Conservation (phyloP, 2,329 filamentous ascomycete species). For the Diaporthe citri region DNA sequence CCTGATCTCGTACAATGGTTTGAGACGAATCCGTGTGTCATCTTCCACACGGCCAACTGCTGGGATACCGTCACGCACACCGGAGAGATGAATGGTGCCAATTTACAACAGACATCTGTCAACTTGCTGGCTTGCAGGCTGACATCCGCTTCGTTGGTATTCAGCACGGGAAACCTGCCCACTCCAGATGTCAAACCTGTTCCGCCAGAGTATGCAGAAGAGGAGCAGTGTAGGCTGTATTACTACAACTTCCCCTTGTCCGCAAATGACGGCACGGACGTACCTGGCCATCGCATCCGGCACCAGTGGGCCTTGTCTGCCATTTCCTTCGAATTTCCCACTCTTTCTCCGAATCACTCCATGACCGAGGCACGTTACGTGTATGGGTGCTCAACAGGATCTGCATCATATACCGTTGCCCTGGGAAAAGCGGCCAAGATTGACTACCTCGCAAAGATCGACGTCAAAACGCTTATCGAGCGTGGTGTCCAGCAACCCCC, state of each 20-base stretch:
- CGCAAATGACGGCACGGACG: neutral
- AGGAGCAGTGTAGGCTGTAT: slow-evolving; percentile 77
- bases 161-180: slow-evolving; percentile 72
- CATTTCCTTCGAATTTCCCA: slow-evolving; percentile 78
- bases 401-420: slow-evolving; percentile 68
- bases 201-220: slow-evolving; percentile 59
- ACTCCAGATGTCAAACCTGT: slow-evolving; percentile 59
- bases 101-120: slow-evolving; percentile 57
- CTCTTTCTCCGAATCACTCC: slow-evolving; percentile 63
- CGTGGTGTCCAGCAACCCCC: slow-evolving; percentile 61
- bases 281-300: slow-evolving; percentile 56
- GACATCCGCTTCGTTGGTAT: slow-evolving; percentile 75
- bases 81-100: slow-evolving; percentile 44
- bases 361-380: slow-evolving; percentile 72
- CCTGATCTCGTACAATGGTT: slow-evolving; percentile 74
- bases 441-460: slow-evolving; percentile 73
- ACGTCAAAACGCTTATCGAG: slow-evolving; percentile 65
- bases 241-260: slow-evolving; percentile 73
- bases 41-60: slow-evolving; percentile 79
- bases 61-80: slow-evolving; percentile 64
- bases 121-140: slow-evolving; percentile 76
- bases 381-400: slow-evolving; percentile 75
- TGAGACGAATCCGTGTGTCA: slow-evolving; percentile 75
- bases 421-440: slow-evolving; percentile 76
- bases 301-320: slow-evolving; percentile 75